These are phyloP conservation scores for Septoria linicola DNA, from an alignment of 2,329 filamentous ascomycete genomes.

Conservation along the genomic window DNA sequence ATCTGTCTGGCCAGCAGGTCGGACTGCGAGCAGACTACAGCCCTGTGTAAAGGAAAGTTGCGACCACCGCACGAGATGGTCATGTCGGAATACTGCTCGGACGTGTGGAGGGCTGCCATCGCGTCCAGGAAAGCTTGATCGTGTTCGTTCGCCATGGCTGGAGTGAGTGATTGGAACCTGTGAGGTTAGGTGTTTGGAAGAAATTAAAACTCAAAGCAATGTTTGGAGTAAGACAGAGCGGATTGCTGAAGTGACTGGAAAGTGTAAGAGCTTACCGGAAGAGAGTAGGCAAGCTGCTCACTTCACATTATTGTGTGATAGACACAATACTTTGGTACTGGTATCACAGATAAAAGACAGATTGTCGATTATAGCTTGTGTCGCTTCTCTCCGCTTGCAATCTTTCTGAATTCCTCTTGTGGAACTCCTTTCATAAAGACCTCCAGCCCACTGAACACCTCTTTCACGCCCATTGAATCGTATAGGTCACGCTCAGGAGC, in stretches of 20 bases:
- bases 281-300: no score
- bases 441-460: conserved; percentile 83
- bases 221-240: no score
- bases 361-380: conserved; percentile 70
- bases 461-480: conserved; percentile 74
- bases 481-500: conserved; percentile 69
- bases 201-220: no score
- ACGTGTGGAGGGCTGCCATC: background rate
- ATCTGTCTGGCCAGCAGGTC: background rate
- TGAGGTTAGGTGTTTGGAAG: no score
- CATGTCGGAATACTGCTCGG: conserved; percentile 1
- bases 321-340: no score
- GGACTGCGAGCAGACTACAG: conserved; percentile 5
- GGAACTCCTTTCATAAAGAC: conserved; percentile 77
- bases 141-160: background rate
- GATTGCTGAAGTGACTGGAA: no score
- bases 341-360: no score
- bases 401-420: conserved; percentile 82
- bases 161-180: no score
- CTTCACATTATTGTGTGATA: no score
- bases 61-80: conserved; percentile 5
- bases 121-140: background rate
- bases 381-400: conserved; percentile 85
- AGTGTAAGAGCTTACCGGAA: no score
- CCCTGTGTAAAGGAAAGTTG: background rate